Percentiles rank a stretch among this genome's conserved stretches.
Conservation (phyloP, 2,329 filamentous ascomycete species). For the Penicillium sp. region DNA sequence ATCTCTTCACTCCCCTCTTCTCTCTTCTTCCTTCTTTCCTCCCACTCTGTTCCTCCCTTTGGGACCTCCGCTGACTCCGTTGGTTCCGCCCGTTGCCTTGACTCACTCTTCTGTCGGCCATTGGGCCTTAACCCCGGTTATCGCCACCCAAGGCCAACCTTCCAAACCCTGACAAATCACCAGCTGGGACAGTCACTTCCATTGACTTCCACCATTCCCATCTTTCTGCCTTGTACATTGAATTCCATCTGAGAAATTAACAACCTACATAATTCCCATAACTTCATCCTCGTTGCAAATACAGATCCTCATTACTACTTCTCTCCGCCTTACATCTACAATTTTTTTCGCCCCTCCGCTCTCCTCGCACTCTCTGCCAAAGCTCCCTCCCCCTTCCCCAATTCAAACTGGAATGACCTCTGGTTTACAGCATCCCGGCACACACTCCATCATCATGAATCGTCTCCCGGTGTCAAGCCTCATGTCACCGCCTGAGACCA, state of each 20-base stretch:
- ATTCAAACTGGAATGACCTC: conserved; percentile 27
- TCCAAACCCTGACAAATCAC: conserved; percentile 25
- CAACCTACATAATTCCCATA: not conserved
- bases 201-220: conserved; percentile 22
- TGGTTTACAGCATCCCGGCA: conserved; percentile 21
- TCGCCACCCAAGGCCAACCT: conserved; percentile 23
- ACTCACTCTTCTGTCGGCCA: too few relatives aligned
- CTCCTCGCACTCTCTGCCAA: conserved; percentile 3
- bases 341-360: conserved; percentile 1
- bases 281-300: too few relatives aligned
- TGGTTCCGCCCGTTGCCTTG: too few relatives aligned
- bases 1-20: not conserved
- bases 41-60: conserved; percentile 17
- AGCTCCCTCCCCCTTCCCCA: not conserved
- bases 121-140: conserved; percentile 22
- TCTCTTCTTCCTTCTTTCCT: not conserved
- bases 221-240: conserved; percentile 5
- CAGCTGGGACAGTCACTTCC: conserved; percentile 18
- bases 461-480: conserved; percentile 45
- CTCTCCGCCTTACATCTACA: too few relatives aligned
- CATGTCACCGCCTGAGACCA: conserved; percentile 49
- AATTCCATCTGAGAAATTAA: not conserved
- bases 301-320: too few relatives aligned
- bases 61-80: too few relatives aligned
- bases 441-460: conserved; percentile 39